Evolutionary conservation across 345 rosid species (phyloP).

Genomic region (Dipteronia dyeriana): DNA sequence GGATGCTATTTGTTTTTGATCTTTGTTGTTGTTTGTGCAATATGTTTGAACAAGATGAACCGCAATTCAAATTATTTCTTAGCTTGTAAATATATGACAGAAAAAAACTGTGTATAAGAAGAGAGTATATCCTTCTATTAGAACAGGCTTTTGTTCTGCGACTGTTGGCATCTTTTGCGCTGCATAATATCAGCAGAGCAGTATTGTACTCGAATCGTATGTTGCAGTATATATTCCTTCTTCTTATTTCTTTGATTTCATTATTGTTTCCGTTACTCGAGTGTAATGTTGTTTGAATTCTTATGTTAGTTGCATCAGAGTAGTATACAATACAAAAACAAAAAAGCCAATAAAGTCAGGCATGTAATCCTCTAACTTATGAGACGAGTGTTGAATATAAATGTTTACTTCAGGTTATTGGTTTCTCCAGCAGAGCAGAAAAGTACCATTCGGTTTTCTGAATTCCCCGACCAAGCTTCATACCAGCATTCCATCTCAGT

Average conservation of each 20-base stretch:
- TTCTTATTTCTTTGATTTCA: neutral
- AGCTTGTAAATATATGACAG: neutral
- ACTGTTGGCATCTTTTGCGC: neutral
- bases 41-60: neutral
- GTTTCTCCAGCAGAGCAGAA: conserved; percentile 53
- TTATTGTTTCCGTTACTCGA: neutral
- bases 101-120: conserved; percentile 8
- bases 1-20: neutral
- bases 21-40: conserved; percentile 3
- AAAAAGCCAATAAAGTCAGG: too few species aligned
- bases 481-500: conserved; percentile 45
- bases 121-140: neutral
- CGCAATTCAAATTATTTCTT: neutral
- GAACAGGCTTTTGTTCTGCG: too few species aligned
- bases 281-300: too few species aligned
- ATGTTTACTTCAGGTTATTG: conserved; percentile 28
- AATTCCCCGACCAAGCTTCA: conserved; percentile 38
- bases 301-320: too few species aligned
- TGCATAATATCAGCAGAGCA: neutral
- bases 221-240: neutral
- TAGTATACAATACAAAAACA: too few species aligned
- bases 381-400: neutral
- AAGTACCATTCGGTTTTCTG: conserved; percentile 46
- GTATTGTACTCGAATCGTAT: neutral
- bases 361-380: too few species aligned